These are phyloP conservation scores for Arbutus unedo DNA, from an alignment of 148 eudicot genomes.

Conservation along the genomic window DNA sequence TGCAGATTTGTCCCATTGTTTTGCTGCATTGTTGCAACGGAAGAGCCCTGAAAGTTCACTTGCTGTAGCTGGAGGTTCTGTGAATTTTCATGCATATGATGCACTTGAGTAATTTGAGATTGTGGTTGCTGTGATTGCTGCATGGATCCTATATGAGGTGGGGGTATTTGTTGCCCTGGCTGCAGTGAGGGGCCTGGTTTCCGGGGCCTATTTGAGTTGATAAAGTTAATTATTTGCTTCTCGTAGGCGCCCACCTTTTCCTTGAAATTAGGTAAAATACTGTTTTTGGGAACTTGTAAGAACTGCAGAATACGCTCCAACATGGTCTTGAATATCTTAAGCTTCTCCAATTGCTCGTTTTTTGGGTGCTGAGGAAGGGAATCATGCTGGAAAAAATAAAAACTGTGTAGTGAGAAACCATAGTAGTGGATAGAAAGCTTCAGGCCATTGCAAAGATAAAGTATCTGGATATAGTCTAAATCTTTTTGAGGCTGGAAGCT, in stretches of 20 bases:
- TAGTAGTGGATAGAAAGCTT: not conserved
- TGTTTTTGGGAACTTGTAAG: conserved; percentile 55
- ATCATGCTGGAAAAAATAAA: conserved; percentile 56
- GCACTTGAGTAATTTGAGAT: conserved; percentile 65
- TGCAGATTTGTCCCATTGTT: conserved; percentile 53
- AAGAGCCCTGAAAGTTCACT: conserved; percentile 48
- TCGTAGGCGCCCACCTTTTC: conserved; percentile 63
- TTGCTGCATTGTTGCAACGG: conserved; percentile 56
- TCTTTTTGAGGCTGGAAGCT: not conserved
- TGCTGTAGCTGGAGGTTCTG: conserved; percentile 57
- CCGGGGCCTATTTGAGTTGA: conserved; percentile 60
- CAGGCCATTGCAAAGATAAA: not conserved
- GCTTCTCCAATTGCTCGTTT: conserved; percentile 65
- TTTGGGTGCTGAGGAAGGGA: conserved; percentile 64
- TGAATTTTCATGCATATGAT: conserved; percentile 51
- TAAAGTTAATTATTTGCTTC: conserved; percentile 65
- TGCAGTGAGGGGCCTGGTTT: conserved; percentile 53
- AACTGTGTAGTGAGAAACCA: not conserved
- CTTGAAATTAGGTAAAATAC: conserved; percentile 39
- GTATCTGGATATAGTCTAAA: not conserved
- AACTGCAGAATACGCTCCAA: conserved; percentile 56
- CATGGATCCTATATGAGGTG: conserved; percentile 52
- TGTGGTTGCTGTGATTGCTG: conserved; percentile 68
- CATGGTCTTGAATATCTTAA: conserved; percentile 60
- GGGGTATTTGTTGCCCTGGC: conserved; percentile 57